phyloP scores from a whole-genome alignment of 768 basidiomycete species.

The Auricularia cornea region DNA sequence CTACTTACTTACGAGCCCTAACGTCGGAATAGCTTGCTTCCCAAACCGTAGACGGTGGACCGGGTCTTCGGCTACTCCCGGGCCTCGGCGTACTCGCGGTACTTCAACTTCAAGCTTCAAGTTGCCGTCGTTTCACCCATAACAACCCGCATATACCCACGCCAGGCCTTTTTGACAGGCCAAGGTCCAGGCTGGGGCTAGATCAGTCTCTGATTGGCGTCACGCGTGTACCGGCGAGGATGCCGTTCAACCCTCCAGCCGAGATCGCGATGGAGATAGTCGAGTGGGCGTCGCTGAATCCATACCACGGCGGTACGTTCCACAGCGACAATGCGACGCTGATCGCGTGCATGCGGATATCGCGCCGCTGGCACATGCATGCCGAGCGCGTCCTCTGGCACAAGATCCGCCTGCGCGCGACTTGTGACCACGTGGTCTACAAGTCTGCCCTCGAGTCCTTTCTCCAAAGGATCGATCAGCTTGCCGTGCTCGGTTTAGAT shows the following conservation, averaged over 20 bases:
- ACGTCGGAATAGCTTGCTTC: too few species aligned
- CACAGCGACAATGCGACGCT: not conserved
- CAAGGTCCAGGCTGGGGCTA: too few species aligned
- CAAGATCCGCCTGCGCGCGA: not conserved
- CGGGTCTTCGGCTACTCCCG: too few species aligned
- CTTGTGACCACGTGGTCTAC: not conserved
- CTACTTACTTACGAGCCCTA: too few species aligned
- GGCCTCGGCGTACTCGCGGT: too few species aligned
- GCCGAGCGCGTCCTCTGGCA: not conserved
- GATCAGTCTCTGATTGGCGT: too few species aligned
- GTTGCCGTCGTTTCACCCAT: too few species aligned
- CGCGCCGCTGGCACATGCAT: not conserved
- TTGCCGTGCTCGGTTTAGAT: not conserved
- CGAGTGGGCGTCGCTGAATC: not conserved
- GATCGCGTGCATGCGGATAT: not conserved
- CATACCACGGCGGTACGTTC: not conserved
- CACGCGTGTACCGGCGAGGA: too few species aligned
- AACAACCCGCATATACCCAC: too few species aligned
- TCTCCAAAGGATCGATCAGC: not conserved
- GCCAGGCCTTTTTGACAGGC: too few species aligned
- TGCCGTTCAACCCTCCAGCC: not conserved
- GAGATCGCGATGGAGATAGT: not conserved
- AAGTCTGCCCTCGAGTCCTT: not conserved
- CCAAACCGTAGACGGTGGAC: too few species aligned
- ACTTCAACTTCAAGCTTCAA: too few species aligned